phyloP scores from a whole-genome alignment of 2,329 filamentous ascomycete genomes.

The Colletotrichum camelliae region DNA sequence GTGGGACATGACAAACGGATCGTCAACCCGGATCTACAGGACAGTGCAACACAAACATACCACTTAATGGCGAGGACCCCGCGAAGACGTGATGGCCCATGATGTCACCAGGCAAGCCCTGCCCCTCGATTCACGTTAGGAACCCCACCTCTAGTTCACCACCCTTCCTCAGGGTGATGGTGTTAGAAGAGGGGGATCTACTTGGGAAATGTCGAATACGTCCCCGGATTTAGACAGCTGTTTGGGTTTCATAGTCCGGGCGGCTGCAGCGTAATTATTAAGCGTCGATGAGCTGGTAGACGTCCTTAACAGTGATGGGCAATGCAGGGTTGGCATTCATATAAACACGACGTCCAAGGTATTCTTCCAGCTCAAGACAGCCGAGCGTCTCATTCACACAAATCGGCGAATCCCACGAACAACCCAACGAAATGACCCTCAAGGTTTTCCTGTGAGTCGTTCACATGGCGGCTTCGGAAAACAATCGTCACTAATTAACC shows the following conservation, averaged over 20 bases:
- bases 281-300: neutral
- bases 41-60: neutral
- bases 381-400: neutral
- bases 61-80: neutral
- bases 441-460: slow-evolving; percentile 47
- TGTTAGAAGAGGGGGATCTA: neutral
- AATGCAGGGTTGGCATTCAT: neutral
- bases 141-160: neutral
- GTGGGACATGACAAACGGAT: neutral
- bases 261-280: neutral
- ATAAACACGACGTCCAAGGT: neutral
- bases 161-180: neutral
- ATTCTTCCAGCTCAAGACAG: fast-evolving
- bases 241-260: neutral
- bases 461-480: neutral
- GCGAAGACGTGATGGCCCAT: slow-evolving; percentile 6
- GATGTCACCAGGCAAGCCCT: slow-evolving; percentile 4
- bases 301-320: neutral
- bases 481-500: neutral
- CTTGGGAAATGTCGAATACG: neutral
- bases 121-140: neutral
- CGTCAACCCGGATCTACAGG: neutral
- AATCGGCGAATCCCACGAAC: neutral
- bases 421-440: slow-evolving; percentile 35
- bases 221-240: neutral